phyloP scores from a whole-genome alignment of 2,329 filamentous ascomycete genomes.

The Colletotrichum karsti region DNA sequence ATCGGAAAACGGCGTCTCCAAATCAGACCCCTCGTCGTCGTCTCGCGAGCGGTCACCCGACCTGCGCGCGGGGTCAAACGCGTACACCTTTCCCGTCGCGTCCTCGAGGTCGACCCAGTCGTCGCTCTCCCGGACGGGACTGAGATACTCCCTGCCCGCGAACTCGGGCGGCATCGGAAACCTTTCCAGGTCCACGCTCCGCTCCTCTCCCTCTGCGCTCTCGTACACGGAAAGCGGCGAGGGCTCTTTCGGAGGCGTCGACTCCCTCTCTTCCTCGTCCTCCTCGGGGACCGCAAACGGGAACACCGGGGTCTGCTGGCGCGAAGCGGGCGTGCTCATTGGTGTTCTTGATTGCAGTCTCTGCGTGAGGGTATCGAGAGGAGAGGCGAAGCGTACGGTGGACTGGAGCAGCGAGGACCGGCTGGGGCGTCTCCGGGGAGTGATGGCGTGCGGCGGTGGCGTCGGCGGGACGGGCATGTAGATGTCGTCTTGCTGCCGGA shows the following conservation, averaged over 20 bases:
- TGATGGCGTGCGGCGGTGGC: conserved; percentile 8
- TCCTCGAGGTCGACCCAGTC: conserved; percentile 39
- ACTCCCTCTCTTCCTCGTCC: neutral
- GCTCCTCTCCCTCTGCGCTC: conserved; percentile 30
- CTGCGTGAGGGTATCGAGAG: neutral
- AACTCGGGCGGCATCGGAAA: conserved; percentile 21
- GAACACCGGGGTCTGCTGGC: neutral
- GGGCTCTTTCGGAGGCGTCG: neutral
- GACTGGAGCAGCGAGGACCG: neutral
- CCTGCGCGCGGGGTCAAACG: conserved; percentile 31
- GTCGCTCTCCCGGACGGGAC: conserved; percentile 29
- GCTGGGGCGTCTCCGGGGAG: neutral
- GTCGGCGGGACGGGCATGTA: conserved; percentile 25
- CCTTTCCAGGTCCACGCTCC: neutral
- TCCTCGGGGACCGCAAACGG: neutral
- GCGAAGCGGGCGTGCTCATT: neutral
- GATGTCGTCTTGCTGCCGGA: conserved; percentile 22
- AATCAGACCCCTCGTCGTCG: conserved; percentile 38
- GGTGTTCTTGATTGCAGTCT: conserved; percentile 13
- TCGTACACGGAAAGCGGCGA: conserved; percentile 32
- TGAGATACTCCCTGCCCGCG: conserved; percentile 32
- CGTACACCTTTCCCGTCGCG: conserved; percentile 34
- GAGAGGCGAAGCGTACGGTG: conserved; percentile 8
- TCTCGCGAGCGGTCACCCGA: conserved; percentile 34
- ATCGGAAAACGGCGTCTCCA: conserved; percentile 37